Conservation (phyloP, 352 stramenopile species). For the Pythium rhizo-oryzae region DNA sequence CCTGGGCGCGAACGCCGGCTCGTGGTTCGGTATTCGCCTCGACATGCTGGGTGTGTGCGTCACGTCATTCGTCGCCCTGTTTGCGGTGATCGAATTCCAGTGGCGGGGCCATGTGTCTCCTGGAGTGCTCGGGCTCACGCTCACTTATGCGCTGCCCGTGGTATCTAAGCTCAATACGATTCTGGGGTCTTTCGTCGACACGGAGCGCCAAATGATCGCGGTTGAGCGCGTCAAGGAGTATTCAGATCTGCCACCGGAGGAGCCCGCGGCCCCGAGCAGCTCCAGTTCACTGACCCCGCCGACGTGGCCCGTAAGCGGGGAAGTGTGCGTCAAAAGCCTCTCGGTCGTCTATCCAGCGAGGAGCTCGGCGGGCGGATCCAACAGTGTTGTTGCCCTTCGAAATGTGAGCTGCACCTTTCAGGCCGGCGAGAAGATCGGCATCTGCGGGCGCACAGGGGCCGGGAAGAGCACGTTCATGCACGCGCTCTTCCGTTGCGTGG, state of each 20-base stretch:
- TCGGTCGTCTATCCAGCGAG: slow-evolving; percentile 43
- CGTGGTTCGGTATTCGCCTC: slow-evolving; percentile 86
- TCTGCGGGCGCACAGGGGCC: slow-evolving; percentile 89
- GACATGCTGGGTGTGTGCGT: slow-evolving; percentile 84
- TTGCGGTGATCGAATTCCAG: slow-evolving; percentile 75
- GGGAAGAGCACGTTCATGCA: slow-evolving; percentile 91
- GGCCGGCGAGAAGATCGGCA: slow-evolving; percentile 69
- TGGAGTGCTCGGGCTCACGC: slow-evolving; percentile 83
- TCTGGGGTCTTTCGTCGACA: slow-evolving; percentile 85
- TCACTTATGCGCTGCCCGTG: slow-evolving; percentile 91
- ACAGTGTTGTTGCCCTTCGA: slow-evolving; percentile 38
- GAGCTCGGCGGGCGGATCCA: background rate
- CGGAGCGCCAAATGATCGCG: slow-evolving; percentile 92
- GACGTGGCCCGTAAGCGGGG: slow-evolving; percentile 50
- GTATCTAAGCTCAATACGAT: slow-evolving; percentile 88
- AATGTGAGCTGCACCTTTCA: slow-evolving; percentile 50
- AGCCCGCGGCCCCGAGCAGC: slow-evolving; percentile 6
- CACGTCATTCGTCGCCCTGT: slow-evolving; percentile 79
- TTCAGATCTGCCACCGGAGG: slow-evolving; percentile 51
- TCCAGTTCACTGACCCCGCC: slow-evolving; percentile 18
- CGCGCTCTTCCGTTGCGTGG: slow-evolving; percentile 76
- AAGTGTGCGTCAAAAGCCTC: slow-evolving; percentile 55
- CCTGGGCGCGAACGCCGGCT: slow-evolving; percentile 62
- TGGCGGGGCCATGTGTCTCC: slow-evolving; percentile 55
- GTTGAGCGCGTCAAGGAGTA: slow-evolving; percentile 91